Base-by-base conservation (phyloP, 169 alveolate species). In the Plasmodium vivax region DNA sequence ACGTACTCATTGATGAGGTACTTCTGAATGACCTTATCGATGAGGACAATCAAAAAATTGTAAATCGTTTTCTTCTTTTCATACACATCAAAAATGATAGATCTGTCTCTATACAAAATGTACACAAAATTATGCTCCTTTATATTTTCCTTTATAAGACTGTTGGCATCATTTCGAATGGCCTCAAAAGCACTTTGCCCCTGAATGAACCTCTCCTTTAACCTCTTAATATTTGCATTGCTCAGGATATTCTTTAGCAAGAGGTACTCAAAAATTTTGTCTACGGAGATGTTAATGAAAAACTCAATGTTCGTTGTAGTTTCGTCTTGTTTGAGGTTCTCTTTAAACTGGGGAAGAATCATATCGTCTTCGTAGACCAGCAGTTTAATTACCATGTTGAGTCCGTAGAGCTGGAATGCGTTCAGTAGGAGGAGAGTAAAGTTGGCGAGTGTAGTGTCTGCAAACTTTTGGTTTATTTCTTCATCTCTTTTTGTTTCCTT, bases 171-270 rank as follows among this genome's bases (percentile, higher is more conserved):
- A 12, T 75, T 87, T 74, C 54, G 34, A 32, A 87, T 47, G 43
- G 54, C 51, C 23, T 87, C 87, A 87, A 51, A 87, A 4, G 81
- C 34, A 41, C 45, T 75, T 16, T 87, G 93, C 7, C 93, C 93
- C 16, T 87, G 93, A 14, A 87, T 87, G 82, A 87, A 87, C 68
- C 77, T 87, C 56, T 75, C 85, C 81, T 87, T 87, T 87, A 87
- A 87, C 10, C 81, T 75, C 45, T 87, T 87, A n/a, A 87, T 87
- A 23, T 74, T 87, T 7, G 36, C 68, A 77, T 75, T 87, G 0
- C 87, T 51, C 2, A 87, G 10, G 2, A 79, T 87, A 54, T 87
- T 77, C 54, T 87, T 87, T 34, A 72, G 14, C 77, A 87, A 75
- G 34, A 87, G 56, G 41, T 87, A 54, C 23, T 87, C 93, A 87